Evolutionary conservation across 1,284 basidiomycete species (phyloP), one percentile per base, ranked within the genome.

Genomic region (Cryptococcus maquisensis): DNA sequence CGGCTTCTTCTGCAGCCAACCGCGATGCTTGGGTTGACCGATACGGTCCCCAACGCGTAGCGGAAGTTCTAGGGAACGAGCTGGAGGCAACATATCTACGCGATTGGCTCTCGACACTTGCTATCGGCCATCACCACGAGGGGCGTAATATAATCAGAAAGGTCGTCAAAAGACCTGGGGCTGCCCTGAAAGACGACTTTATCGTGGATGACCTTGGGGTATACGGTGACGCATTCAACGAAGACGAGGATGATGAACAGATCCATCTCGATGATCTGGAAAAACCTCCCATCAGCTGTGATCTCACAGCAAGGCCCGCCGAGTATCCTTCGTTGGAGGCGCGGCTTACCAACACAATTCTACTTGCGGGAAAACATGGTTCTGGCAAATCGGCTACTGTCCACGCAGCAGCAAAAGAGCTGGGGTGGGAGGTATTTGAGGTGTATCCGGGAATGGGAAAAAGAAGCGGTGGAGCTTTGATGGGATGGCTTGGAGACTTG

Each of bases 351-450:
- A 97, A 95, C 72, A 86, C 90, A 0, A 87, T 97, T 51, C 77
- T 98, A 2, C 81, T 99, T 24, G 69, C 79, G 21, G 96, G 96
- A 0, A 90, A 91, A 0, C 77, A 82, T 23, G 96, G 95, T 1
- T 82, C 81, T 45, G 96, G 96, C 24, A 99, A 99, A 78, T 93
- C 92, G 4, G 87, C 91, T 0, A 84, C 91, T 6, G 86, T 97
- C 0, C 90, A 96, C 70, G 93, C 94, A 0, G 94, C 92, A 61
- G 91, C 94, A 3, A 83, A 86, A 42, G 91, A 98, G 73, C 81
- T 98, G 20, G 91, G 88, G 4, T 98, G 89, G 87, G 90, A 96
- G 49, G 85, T 98, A 12, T 97, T 98, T 68, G 96, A 99, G 73
- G 90, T 98, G 9, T 90, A 93, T 75, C 88, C 96, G n/a, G 96